Base-by-base conservation (phyloP, 768 basidiomycete species). In the Leccinum boreale region DNA sequence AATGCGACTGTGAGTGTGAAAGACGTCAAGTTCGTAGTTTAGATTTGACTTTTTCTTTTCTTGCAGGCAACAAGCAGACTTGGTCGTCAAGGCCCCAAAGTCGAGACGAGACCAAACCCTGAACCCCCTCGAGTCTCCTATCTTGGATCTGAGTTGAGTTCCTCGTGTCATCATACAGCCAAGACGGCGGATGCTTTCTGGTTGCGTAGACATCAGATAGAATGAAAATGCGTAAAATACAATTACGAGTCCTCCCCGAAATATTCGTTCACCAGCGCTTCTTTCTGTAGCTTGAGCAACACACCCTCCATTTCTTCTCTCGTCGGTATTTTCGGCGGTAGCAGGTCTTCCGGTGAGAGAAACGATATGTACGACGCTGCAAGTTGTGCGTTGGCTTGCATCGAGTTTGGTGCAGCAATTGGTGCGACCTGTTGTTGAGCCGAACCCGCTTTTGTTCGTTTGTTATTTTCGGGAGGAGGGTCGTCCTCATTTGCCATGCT, bases 191-290 rank as follows among this genome's bases (percentile, higher is more conserved):
- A n/a, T 42, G 17, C n/a, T 19, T 21, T 26, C n/a, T 39, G 46
- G 28, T 17, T 11, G 17, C 50, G 35, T 3, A 23, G 42, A n/a
- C 42, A 57, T 49, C 42, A 49, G 51, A 57, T 54, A 58, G 47
- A 60, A 57, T 45, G 58, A 45, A 54, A 39, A 39, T 56, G 52
- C 47, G 60, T 60, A 62, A 58, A 53, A 59, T 56, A 65, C 44
- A 49, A 33, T 39, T 61, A 51, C 33, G 60, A 60, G 47, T 80
- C 76, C 8, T 17, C 17, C 21, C 83, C 85, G 63, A 83, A 79
- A 61, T 87, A 87, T 71, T 97, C 92, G 65, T 92, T 87, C 55
- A 92, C 83, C 46, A 96, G 72, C 21, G 87, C 87, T 74, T 86
- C 81, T 75, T 96, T 95, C 68, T 89, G 80, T 60, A 94, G 75